Base-by-base conservation (phyloP, 225 moss, liverwort and hornwort genomes). In the Physcomitrellopsis africana region DNA sequence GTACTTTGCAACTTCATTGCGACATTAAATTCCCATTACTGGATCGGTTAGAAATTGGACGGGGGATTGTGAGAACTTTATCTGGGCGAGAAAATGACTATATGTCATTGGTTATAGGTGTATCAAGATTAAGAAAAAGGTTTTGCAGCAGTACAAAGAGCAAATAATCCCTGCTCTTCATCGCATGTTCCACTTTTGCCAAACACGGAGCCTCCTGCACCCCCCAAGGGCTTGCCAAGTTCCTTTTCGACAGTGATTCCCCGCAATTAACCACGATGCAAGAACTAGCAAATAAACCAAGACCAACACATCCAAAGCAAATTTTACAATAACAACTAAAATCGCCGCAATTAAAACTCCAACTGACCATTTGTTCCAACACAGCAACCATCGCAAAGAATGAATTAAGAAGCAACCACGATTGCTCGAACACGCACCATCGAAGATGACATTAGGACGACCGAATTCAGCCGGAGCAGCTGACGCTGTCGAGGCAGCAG, bases 361-460 rank as follows among this genome's bases (percentile, higher is more conserved):
- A 62, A 29, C 73, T 20, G 80, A 42, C 56, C 10, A 55, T n/a
- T 17, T 1, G 16, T 54, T 16, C 37, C 43, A 55, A 10, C 41
- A 58, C 20, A n/a, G n/a, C 18, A 13, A 60, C 16, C 37, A 22
- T 37, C 32, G 32, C 32, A 37, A 37, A 37, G 32, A 37, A 37
- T 37, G 32, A 37, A 37, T 37, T 37, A 37, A 37, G 32, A 37
- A 4, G 32, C 45, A 60, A 54, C 12, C 43, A 47, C n/a, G 57
- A 57, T 44, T 60, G 16, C 47, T 37, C 32, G 32, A 43, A 22
- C 22, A 80, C 65, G 69, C 52, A 82, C 96, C 96, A 88, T 96
- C 96, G 68, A 96, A 96, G 60, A 94, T 86, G 0, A 91, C 86
- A 77, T 91, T 96, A 26, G 85, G 75, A 72, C 95, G 93, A 60